Base-by-base conservation (phyloP, 2,329 filamentous ascomycete species). In the Hirsutella thompsonii region DNA sequence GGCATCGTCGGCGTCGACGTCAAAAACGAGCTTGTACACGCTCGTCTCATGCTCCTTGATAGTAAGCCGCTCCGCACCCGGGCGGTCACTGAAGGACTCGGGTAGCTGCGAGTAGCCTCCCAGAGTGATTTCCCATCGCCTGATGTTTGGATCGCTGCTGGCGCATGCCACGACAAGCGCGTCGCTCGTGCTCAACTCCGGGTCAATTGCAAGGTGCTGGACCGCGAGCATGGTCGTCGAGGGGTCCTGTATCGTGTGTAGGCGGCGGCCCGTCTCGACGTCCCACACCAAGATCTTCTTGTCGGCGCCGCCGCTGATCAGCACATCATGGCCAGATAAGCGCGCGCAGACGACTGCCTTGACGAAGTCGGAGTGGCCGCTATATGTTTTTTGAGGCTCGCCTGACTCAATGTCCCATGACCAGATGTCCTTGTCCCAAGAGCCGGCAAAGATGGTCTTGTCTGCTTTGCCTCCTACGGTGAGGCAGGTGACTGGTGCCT, bases 341-440 rank as follows among this genome's bases (percentile, higher is more conserved):
- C 63, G 72, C 11, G 74, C 68, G 49, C 73, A 78, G 13, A 83
- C 62, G 3, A 96, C 65, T 4, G 83, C 71, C 63, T 95, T 95
- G 52, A 98, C 83, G 55, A 98, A 98, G 62, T 98, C 92, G 2
- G 74, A 69, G 59, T 96, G 90, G 4, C 87, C 88, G 43, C 73
- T 72, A 50, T 80, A 88, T 47, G 70, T 79, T 46, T 66, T 70
- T n/a, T 66, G 67, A 1, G 66, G 62, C 23, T 67, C 58, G 35
- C 67, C 68, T 3, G 76, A 76, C 16, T 70, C 64, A 26, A 81
- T 64, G 52, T 84, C 72, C 83, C 87, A 95, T 26, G 82, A 83
- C 80, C 88, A 94, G 43, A 96, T 74, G 18, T 77, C 73, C 64
- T 94, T 94, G 63, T 98, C 90, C 92, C 92, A 98, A 44, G 81